Percentiles rank a stretch among this genome's conserved stretches.
Evolutionary conservation across 768 basidiomycete species (phyloP).

Genomic region (Pholiota microspora): DNA sequence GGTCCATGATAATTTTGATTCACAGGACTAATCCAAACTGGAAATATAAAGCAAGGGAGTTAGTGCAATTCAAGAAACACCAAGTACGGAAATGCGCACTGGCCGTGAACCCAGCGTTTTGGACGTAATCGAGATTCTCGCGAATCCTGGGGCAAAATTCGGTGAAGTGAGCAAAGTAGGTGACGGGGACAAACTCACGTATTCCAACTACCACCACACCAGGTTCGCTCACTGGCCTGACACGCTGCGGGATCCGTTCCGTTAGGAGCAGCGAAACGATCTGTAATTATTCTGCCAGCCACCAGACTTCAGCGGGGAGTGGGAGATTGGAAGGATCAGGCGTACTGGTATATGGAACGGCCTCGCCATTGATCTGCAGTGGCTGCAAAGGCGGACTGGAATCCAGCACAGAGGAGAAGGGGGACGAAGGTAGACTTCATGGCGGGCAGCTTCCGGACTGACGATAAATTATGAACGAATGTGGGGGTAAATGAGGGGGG

Average conservation of each 20-base stretch:
- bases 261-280: conserved; percentile 70
- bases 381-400: conserved; percentile 44
- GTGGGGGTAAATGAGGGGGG: conserved; percentile 1
- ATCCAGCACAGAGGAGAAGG: conserved; percentile 16
- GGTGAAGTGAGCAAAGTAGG: not conserved
- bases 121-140: conserved; percentile 82
- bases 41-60: not conserved
- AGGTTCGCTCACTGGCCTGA: conserved; percentile 58
- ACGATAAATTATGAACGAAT: not conserved
- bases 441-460: conserved; percentile 11
- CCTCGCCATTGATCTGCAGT: conserved; percentile 74
- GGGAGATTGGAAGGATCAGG: conserved; percentile 5
- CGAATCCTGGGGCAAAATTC: conserved; percentile 41
- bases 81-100: conserved; percentile 38
- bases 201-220: conserved; percentile 89
- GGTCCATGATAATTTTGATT: conserved; percentile 76
- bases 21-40: conserved; percentile 84
- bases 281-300: conserved; percentile 56
- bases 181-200: conserved; percentile 33
- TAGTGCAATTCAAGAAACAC: not conserved
- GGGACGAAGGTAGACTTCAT: conserved; percentile 13
- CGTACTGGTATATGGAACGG: conserved; percentile 79
- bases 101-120: conserved; percentile 80
- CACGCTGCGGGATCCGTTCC: conserved; percentile 54
- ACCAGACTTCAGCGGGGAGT: not conserved